Conservation (phyloP, 2,329 filamentous ascomycete species). For the Didymella exigua region DNA sequence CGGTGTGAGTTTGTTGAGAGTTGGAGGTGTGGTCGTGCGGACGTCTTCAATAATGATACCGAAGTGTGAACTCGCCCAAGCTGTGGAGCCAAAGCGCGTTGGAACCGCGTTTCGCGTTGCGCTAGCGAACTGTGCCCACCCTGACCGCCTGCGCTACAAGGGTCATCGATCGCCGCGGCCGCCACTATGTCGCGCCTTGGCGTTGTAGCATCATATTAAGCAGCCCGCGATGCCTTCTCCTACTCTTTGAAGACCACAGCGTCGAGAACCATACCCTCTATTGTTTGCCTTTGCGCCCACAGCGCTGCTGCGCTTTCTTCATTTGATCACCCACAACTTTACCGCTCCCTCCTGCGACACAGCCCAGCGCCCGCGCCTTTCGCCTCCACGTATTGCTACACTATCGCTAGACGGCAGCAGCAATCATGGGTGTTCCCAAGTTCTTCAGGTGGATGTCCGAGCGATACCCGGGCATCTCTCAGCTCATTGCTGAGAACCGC, state of each 20-base stretch:
- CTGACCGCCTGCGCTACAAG: constrained; percentile 9
- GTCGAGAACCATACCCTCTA: constrained; percentile 43
- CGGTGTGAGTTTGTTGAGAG: not conserved
- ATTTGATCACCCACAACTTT: constrained; percentile 15
- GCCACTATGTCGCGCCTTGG: constrained; percentile 9
- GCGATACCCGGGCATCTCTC: constrained; percentile 97
- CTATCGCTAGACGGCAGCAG: constrained; percentile 27
- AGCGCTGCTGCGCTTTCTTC: constrained; percentile 35
- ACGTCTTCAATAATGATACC: too few relatives aligned
- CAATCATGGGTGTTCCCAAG: constrained; percentile 75
- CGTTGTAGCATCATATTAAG: constrained; percentile 26
- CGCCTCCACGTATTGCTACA: constrained; percentile 16
- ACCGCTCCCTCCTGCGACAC: constrained; percentile 14
- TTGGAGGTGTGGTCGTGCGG: not conserved
- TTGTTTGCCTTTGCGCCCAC: constrained; percentile 20
- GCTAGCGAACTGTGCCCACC: not conserved
- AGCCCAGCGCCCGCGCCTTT: constrained; percentile 9
- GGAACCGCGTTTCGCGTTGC: constrained; percentile 8
- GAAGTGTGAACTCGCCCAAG: not conserved
- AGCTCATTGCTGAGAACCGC: constrained; percentile 96
- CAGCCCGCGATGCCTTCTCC: constrained; percentile 16
- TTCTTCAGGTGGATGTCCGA: constrained; percentile 99
- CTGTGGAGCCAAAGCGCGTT: constrained; percentile 7
- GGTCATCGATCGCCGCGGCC: constrained; percentile 14
- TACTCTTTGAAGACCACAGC: constrained; percentile 49